Percentiles rank a stretch among this genome's conserved stretches.
Evolutionary conservation across 208 protist genomes (phyloP).

Genomic region (Zelonia costaricensis): DNA sequence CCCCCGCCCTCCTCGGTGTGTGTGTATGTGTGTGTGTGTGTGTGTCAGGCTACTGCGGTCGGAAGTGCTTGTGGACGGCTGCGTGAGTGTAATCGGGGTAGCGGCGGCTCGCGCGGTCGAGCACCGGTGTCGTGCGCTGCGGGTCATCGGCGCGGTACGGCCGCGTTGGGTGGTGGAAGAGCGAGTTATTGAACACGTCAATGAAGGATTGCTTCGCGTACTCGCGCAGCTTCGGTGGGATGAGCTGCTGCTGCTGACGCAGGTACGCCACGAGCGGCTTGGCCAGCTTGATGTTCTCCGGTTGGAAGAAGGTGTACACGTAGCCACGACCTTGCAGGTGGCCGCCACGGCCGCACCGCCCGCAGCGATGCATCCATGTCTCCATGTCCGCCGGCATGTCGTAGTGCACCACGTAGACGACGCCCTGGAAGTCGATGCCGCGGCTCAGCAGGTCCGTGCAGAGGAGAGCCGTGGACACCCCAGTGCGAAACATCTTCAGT

Average conservation of each 20-base stretch:
- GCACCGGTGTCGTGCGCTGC: conserved; percentile 59
- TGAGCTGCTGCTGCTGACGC: conserved; percentile 64
- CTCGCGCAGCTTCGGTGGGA: conserved; percentile 84
- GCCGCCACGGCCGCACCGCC: conserved; percentile 93
- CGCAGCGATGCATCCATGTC: conserved; percentile 97
- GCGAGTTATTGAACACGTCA: conserved; percentile 72
- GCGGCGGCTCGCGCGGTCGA: conserved; percentile 51
- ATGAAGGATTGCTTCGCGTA: conserved; percentile 81
- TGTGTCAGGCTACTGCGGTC: conserved; percentile 42
- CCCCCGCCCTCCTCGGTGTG: too few relatives aligned
- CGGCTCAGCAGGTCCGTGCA: conserved; percentile 98
- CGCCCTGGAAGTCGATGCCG: conserved; percentile 95
- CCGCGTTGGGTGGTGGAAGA: conserved; percentile 79
- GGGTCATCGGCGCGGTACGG: conserved; percentile 66
- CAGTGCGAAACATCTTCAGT: conserved; percentile 93
- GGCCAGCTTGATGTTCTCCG: conserved; percentile 76
- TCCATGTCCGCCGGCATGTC: conserved; percentile 96
- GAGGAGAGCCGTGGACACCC: conserved; percentile 93
- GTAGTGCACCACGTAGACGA: conserved; percentile 98
- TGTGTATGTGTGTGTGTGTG: not conserved
- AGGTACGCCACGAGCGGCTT: conserved; percentile 84
- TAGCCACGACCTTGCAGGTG: conserved; percentile 42
- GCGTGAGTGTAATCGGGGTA: conserved; percentile 80
- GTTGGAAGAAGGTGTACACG: conserved; percentile 86
- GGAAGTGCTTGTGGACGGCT: conserved; percentile 61